Evolutionary conservation across 345 rosid species (phyloP), one percentile per base, ranked within the genome.

Genomic region (Turnera subulata): DNA sequence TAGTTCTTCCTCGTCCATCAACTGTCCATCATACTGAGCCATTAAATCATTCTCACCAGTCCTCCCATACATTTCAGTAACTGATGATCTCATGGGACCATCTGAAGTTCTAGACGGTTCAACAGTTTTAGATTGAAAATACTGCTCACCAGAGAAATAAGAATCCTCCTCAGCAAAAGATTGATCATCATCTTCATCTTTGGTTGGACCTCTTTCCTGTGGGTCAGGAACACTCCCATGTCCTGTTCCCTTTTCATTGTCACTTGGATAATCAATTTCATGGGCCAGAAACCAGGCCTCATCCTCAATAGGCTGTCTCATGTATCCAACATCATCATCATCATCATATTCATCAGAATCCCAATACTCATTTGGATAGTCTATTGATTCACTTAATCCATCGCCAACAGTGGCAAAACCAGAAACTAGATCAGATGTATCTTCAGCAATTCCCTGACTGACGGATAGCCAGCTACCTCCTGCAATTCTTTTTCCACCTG

Each of bases 271-370:
- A 69, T 94, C 97, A 76, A 94, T 84, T 78, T 94, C 99, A 80
- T 94, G 96, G 32, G 99, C 92, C 63, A 90, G 81, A 82, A 94
- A 94, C 99, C 97, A 94, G 46, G 95, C 71, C 78, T 94, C 99
- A 70, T 90, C 99, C 75, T 90, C 99, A 26, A 94, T 90, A 29
- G 99, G 96, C 58, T 90, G 99, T 72, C 99, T 88, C 78, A 75
- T 81, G 73, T 90, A 94, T 16, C 99, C 99, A 80, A 85, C 89
- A 67, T 94, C 99, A 35, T 88, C 96, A n/a, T 94, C 95, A 2
- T 94, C 96, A 5, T 94, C 99, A 64, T 94, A 94, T 67, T 94
- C 96, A 55, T 94, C 99, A 35, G 99, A 94, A 64, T 94, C 99
- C 99, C 99, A 94, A 73, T 87, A 90, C 32, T 94, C 96, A 50